Evolutionary conservation across 2,329 filamentous ascomycete genomes (phyloP).

Genomic region (Pseudogymnoascus sp.): DNA sequence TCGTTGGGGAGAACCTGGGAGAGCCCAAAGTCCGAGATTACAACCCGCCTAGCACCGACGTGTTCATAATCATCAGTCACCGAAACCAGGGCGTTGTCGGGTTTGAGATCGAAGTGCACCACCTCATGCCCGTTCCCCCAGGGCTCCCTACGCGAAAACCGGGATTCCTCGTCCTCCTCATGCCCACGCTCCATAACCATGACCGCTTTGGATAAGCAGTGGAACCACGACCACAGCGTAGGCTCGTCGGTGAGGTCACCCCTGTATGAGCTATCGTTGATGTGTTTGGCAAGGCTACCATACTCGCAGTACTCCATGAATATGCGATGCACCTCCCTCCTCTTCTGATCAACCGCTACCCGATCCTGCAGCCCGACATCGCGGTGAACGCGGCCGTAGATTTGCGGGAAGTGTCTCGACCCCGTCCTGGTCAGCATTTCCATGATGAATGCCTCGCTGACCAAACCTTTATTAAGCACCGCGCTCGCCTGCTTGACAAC

Average conservation of each 20-base stretch:
- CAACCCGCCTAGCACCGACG: neutral
- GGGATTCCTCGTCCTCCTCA: neutral
- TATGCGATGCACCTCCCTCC: constrained; percentile 14
- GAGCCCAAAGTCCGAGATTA: neutral
- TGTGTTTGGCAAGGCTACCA: constrained; percentile 9
- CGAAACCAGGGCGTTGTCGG: neutral
- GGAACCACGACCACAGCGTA: neutral
- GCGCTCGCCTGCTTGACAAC: neutral
- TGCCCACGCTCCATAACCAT: neutral
- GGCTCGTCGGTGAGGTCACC: neutral
- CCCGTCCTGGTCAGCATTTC: neutral
- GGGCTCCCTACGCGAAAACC: neutral
- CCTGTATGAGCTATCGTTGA: neutral
- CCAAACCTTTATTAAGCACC: neutral
- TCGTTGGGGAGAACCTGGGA: neutral
- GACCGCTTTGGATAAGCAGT: neutral
- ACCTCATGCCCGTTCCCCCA: neutral
- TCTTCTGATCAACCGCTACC: neutral
- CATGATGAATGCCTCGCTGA: neutral
- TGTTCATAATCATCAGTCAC: neutral
- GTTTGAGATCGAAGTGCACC: neutral
- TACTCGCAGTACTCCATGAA: constrained; percentile 15
- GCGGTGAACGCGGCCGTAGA: neutral
- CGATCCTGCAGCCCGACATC: constrained; percentile 5
- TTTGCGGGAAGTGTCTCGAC: constrained; percentile 2